Evolutionary conservation across 2,329 filamentous ascomycete species (phyloP), one percentile per base, ranked within the genome.

Genomic region (Trichoderma cornu-damae): DNA sequence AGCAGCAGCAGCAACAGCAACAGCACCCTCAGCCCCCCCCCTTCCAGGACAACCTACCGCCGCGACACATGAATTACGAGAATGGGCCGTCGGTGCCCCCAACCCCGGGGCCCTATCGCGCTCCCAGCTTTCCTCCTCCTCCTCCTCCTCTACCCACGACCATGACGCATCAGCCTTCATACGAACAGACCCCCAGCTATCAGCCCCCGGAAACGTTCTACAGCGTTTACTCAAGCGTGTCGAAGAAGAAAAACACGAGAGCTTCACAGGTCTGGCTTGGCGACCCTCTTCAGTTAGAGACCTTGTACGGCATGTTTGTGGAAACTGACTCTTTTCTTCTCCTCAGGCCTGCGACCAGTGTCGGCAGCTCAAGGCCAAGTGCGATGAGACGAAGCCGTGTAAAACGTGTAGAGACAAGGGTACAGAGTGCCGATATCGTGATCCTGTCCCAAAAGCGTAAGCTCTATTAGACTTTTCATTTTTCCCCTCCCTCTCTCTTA

Each of bases 381-480:
- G 91, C 69, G 90, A 96, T 66, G 91, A 96, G 75, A 85, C 86
- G 9, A 85, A 88, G 63, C 91, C 88, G 2, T 87, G 88, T 65
- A 93, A 90, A 68, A 90, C 87, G 66, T 99, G 94, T 70, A 88
- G 87, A 65, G 92, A 97, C 64, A 95, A 95, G 69, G 86, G 82
- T 63, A 80, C 90, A 30, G 80, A 85, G 53, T 99, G 90, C 75
- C 86, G 89, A 71, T 97, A 96, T 71, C 86, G 92, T 63, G 92
- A 96, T 67, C 88, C 94, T 5, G 88, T 90, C 20, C 90, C 90
- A 14, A 94, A 95, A 68, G 93, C 95, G 89, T 96, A 79, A 70
- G 87, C 77, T 37, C 51, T 35, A 32, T 9, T 14, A 22, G 6
- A 46, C 16, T 43, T 43, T 35, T 46, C n/a, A 32, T 18, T 14